Conservation (phyloP, 495 filamentous ascomycete genomes). For the Talaromyces stipitatus region DNA sequence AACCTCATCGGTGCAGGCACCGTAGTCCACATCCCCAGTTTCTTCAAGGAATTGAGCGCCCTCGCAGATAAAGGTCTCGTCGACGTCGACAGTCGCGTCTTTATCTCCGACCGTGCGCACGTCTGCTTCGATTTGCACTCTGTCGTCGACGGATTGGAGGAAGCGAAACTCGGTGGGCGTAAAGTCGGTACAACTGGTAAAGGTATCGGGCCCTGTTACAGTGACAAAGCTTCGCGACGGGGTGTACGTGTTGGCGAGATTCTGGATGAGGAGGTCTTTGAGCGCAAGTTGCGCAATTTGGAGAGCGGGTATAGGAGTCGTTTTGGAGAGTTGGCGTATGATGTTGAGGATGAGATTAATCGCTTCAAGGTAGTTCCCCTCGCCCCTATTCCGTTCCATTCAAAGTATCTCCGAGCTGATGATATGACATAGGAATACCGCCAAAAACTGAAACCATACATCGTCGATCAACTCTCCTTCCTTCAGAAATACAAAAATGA, state of each 20-base stretch:
- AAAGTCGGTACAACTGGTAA: conserved; percentile 53
- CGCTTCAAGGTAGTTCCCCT: conserved; percentile 45
- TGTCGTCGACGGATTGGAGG: conserved; percentile 74
- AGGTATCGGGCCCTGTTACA: conserved; percentile 76
- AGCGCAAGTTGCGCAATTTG: conserved; percentile 61
- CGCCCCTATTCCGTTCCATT: background rate
- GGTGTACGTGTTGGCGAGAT: conserved; percentile 72
- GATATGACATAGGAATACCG: conserved; percentile 49
- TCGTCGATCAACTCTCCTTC: conserved; percentile 55
- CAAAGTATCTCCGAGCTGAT: background rate
- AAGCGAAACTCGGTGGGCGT: conserved; percentile 62
- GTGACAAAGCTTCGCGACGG: conserved; percentile 68
- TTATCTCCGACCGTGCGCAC: conserved; percentile 75
- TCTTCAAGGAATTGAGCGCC: conserved; percentile 77
- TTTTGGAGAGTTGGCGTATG: conserved; percentile 71
- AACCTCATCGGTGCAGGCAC: conserved; percentile 84
- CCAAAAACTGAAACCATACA: conserved; percentile 54
- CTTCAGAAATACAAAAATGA: conserved; percentile 45
- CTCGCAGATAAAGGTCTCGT: conserved; percentile 66
- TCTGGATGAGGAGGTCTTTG: conserved; percentile 64
- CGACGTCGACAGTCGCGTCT: conserved; percentile 57
- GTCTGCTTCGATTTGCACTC: conserved; percentile 80
- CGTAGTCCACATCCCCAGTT: conserved; percentile 76
- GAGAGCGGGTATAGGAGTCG: conserved; percentile 60
- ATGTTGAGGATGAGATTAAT: conserved; percentile 72